Evolutionary conservation across 306 rosid species (phyloP).

Genomic region (Pyrus betulifolia): DNA sequence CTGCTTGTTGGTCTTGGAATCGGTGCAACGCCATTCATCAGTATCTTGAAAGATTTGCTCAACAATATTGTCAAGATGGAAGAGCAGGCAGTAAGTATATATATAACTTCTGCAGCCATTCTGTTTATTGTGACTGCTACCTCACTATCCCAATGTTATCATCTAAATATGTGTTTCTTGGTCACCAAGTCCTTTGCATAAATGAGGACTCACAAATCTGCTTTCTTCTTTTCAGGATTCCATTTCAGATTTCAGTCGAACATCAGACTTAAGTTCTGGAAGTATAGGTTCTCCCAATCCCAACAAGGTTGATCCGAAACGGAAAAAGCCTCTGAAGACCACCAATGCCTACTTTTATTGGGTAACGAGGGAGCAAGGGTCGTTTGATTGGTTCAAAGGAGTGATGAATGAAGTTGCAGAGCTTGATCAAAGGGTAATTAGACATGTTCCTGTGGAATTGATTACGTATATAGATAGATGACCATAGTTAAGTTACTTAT

Average conservation of each 20-base stretch:
- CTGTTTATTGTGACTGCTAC: background rate
- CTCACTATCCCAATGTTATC: background rate
- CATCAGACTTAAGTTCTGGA: constrained; percentile 48
- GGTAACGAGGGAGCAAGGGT: constrained; percentile 99
- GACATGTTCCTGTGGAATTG: background rate
- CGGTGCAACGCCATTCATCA: constrained; percentile 98
- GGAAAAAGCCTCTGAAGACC: constrained; percentile 69
- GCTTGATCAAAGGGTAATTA: constrained; percentile 82
- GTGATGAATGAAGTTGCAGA: constrained; percentile 98
- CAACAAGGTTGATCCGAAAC: constrained; percentile 49
- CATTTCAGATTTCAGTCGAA: constrained; percentile 49
- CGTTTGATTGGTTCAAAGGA: constrained; percentile 99
- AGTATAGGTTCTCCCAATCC: constrained; percentile 44
- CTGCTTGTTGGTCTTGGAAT: constrained; percentile 96
- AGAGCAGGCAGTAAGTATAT: constrained; percentile 89
- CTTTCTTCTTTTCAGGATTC: constrained; percentile 54
- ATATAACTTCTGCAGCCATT: constrained; percentile 1
- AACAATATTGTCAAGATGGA: constrained; percentile 89
- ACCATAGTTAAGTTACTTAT: background rate
- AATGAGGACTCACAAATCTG: background rate
- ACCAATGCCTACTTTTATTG: constrained; percentile 95
- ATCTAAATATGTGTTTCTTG: background rate
- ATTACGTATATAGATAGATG: background rate
- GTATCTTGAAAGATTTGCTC: constrained; percentile 89
- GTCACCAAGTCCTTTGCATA: background rate